These are phyloP conservation scores for Zizania palustris DNA, from an alignment of 202 grass and related monocot genomes.

Conservation along the genomic window DNA sequence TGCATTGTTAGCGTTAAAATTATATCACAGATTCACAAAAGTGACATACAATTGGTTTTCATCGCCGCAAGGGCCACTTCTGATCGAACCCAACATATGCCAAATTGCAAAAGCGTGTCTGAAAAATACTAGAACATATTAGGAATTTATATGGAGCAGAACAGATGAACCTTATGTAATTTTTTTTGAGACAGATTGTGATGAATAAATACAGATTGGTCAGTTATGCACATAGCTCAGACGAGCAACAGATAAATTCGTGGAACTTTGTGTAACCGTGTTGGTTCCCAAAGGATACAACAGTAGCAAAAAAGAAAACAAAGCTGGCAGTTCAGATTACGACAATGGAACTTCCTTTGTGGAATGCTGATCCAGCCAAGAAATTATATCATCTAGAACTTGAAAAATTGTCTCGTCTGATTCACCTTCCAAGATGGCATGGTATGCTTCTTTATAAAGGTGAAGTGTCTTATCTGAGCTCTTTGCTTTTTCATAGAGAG, in stretches of 20 bases:
- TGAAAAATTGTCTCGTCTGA: slow-evolving; percentile 74
- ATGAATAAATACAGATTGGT: slow-evolving; percentile 21
- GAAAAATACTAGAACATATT: too few species aligned
- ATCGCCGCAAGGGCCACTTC: too few species aligned
- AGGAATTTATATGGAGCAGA: neutral
- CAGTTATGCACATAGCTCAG: slow-evolving; percentile 8
- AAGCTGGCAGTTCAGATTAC: neutral
- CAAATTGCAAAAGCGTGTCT: too few species aligned
- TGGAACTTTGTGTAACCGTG: too few species aligned
- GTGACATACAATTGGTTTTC: too few species aligned
- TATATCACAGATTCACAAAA: too few species aligned
- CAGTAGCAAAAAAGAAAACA: neutral
- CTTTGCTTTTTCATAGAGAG: slow-evolving; percentile 75
- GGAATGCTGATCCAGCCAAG: slow-evolving; percentile 74
- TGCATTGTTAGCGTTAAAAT: too few species aligned
- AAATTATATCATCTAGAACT: slow-evolving; percentile 76
- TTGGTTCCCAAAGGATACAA: neutral
- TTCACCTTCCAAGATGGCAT: slow-evolving; percentile 84
- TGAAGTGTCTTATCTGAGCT: slow-evolving; percentile 77
- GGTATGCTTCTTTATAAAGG: slow-evolving; percentile 72
- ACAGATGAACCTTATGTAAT: neutral
- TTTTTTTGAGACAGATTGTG: neutral
- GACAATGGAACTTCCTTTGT: slow-evolving; percentile 41
- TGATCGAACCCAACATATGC: too few species aligned
- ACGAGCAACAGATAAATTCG: neutral